phyloP scores from a whole-genome alignment of 2,329 filamentous ascomycete species.

The Talaromyces pinophilus region DNA sequence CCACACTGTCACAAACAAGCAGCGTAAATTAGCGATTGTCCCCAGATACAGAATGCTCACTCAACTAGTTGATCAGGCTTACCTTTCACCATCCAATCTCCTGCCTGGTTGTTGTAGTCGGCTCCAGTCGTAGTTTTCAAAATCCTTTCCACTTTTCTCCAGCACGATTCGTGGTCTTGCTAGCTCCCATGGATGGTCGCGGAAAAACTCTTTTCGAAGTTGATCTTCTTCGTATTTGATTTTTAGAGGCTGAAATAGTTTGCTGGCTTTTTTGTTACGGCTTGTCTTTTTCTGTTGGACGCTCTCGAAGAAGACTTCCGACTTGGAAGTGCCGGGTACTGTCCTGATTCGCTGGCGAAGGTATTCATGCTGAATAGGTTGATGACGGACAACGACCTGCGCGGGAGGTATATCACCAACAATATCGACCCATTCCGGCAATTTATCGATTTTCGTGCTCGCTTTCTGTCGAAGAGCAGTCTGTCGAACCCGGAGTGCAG shows the following conservation, averaged over 20 bases:
- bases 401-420: constrained; percentile 61
- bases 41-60: neutral
- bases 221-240: constrained; percentile 82
- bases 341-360: constrained; percentile 43
- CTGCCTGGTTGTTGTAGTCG: constrained; percentile 72
- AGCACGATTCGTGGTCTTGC: constrained; percentile 82
- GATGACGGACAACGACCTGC: constrained; percentile 60
- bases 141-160: constrained; percentile 82
- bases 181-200: constrained; percentile 95
- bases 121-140: constrained; percentile 76
- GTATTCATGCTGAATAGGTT: constrained; percentile 50
- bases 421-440: constrained; percentile 58
- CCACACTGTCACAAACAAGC: constrained; percentile 64
- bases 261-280: constrained; percentile 65
- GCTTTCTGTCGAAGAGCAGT: constrained; percentile 43
- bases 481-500: constrained; percentile 49
- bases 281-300: constrained; percentile 41
- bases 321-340: constrained; percentile 31
- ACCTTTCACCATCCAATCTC: constrained; percentile 83
- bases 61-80: constrained; percentile 29
- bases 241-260: constrained; percentile 75
- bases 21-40: neutral
- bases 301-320: constrained; percentile 40
- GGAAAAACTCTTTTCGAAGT: constrained; percentile 79
- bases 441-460: constrained; percentile 36